Evolutionary conservation across 257 asterid species (phyloP), one percentile per base, ranked within the genome.

Genomic region (Capsicum rhomboideum): DNA sequence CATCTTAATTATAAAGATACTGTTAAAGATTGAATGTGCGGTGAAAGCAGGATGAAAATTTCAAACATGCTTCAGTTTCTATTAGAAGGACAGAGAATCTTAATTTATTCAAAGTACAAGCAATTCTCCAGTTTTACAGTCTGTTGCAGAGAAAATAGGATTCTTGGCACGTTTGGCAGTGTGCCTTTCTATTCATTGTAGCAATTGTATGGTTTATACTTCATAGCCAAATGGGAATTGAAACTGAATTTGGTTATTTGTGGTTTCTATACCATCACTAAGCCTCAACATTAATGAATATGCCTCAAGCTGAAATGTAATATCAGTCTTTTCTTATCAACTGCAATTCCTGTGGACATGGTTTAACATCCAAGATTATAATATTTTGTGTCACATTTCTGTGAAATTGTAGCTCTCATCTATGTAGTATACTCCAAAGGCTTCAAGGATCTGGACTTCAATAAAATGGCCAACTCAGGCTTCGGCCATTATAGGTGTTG

Each of bases 281-380:
- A 94, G 11, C 94, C 97, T 34, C 92, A 96, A 9, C 93, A 84
- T 93, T 96, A 56, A n/a, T 95, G 83, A 75, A 92, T 91, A 82
- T 95, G 86, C 79, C 96, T 85, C 85, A 95, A 68, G 9, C 28
- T 68, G 52, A 68, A 68, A 68, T 34, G 29, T 68, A 17, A 14
- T 66, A 66, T 66, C 1, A 84, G 29, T 97, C 95, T 83, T 91
- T 97, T 29, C 98, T 95, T 37, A 95, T 90, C 89, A 91, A 50
- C 77, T 68, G 91, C 87, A 9, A 96, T 95, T 78, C 94, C 91
- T 18, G 93, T 92, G 75, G 93, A 90, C 4, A 94, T 88, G 14
- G 86, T 40, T 69, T 69, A 31, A 18, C 52, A 37, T 68, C 78
- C 26, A 37, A 68, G 52, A 31, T 17, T 67, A 31, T 31, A 67